These are phyloP conservation scores for Pachyrhizus erosus DNA, from an alignment of 306 rosid species.

Conservation along the genomic window DNA sequence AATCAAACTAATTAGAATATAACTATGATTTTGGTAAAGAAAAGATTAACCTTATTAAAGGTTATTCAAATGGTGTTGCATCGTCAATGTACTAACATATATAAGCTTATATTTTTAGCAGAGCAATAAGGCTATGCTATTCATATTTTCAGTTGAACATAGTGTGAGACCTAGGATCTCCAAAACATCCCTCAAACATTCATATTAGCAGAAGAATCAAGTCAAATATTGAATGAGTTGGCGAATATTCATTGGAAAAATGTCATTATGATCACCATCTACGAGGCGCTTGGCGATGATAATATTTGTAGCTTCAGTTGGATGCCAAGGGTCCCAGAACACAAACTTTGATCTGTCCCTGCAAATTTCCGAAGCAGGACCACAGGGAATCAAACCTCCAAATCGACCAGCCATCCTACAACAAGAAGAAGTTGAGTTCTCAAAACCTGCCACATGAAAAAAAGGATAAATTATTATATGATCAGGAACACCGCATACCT, in stretches of 20 bases:
- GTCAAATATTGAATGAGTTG: slow-evolving; percentile 45
- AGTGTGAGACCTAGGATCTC: too few species aligned
- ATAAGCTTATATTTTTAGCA: too few species aligned
- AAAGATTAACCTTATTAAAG: too few species aligned
- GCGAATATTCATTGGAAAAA: slow-evolving; percentile 61
- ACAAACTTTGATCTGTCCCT: slow-evolving; percentile 60
- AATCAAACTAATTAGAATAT: too few species aligned
- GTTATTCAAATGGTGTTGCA: too few species aligned
- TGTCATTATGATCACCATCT: slow-evolving; percentile 50
- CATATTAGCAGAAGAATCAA: neutral
- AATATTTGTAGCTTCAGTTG: slow-evolving; percentile 64
- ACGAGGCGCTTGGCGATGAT: slow-evolving; percentile 60
- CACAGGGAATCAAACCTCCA: slow-evolving; percentile 69
- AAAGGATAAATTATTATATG: neutral
- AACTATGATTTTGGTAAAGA: too few species aligned
- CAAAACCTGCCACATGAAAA: slow-evolving; percentile 56
- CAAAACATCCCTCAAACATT: neutral
- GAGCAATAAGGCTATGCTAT: too few species aligned
- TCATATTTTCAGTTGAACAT: too few species aligned
- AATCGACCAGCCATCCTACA: slow-evolving; percentile 60
- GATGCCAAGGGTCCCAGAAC: slow-evolving; percentile 83
- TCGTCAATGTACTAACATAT: too few species aligned
- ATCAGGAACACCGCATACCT: too few species aligned
- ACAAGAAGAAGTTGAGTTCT: slow-evolving; percentile 59
- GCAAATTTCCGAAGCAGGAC: slow-evolving; percentile 58